Base-by-base conservation (phyloP, 495 filamentous ascomycete genomes). In the Aspergillus sclerotioniger region DNA sequence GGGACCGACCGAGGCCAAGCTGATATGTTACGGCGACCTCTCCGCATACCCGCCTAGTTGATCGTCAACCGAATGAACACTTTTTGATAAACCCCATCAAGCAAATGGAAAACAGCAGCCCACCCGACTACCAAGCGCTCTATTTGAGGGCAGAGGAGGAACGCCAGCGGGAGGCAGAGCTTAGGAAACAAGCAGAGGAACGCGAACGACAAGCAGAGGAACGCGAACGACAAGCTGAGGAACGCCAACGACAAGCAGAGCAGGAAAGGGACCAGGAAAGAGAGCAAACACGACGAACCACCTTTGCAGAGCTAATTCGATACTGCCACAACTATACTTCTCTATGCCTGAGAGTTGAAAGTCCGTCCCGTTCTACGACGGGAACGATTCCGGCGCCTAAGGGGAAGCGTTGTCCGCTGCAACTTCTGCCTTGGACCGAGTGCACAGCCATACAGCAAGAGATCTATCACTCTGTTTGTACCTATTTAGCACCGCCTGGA, bases 291-390 rank as follows among this genome's bases (percentile, higher is more conserved):
- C 65, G 54, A 46, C 54, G n/a, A 29, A 73, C 69, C 39, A 69
- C 69, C 52, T 69, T 72, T 54, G 55, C 52, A 62, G 72, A 70
- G 57, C 65, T 69, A 59, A 58, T 73, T 46, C 56, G 53, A 61
- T 51, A 59, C 50, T 71, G 63, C 54, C 63, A 73, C 47, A 62
- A 64, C 53, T 50, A 66, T 44, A 45, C 69, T 54, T 73, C 59
- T 0, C 28, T n/a, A 21, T 46, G 48, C 19, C 47, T 68, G 37
- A 51, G 58, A 64, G 62, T 53, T 37, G 54, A 52, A 67, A 60
- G 51, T 59, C 67, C 53, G 58, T 76, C 58, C 58, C 58, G 59
- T 62, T 74, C 62, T 51, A 75, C 65, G 41, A 67, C 64, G 43
- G 68, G 64, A 55, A 62, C 58, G 60, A 68, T 64, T 48, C 63